Base-by-base conservation (phyloP, 2,329 filamentous ascomycete genomes). In the Alternaria sp. region DNA sequence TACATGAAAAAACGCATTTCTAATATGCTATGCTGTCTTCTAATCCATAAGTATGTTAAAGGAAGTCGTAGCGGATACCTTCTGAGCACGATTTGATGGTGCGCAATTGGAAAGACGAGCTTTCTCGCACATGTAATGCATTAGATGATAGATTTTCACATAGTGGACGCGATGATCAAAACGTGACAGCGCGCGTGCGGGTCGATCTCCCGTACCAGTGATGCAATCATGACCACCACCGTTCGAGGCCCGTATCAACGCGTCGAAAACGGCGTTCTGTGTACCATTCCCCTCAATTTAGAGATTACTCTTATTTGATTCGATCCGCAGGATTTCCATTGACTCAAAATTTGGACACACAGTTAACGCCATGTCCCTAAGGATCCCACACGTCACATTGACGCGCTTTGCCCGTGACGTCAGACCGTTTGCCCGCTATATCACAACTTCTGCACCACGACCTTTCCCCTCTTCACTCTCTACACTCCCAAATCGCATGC, bases 371-470 rank as follows among this genome's bases (percentile, higher is more conserved):
- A 57, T 61, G 61, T 57, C 39, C 12, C 20, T 55, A 18, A 58
- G 22, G 14, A 28, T 46, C 18, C 51, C 55, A 38, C 57, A 63
- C 66, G 68, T 70, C 66, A 70, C 62, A 20, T 63, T 69, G 67
- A 69, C 66, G 67, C 63, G 63, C 38, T 53, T 20, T 54, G 63
- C 59, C 54, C 30, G 63, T 74, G 72, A 72, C 72, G 72, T 74
- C 72, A 72, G 64, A 39, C 32, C 44, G 48, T 59, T 61, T 65
- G 51, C 52, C 61, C 61, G 61, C 32, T 62, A 68, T 69, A 61
- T 65, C 42, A 69, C 63, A 59, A 61, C 47, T 59, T 59, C 48
- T 32, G 43, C 54, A 41, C 38, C 46, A 36, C 61, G 32, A 30
- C 8, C 11, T 47, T 16, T 52, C 51, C 46, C 44, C 42, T 53